Percentiles rank a stretch among this genome's conserved stretches.
phyloP scores from a whole-genome alignment of 805 yeast species.

The Lipomyces chichibuensis region DNA sequence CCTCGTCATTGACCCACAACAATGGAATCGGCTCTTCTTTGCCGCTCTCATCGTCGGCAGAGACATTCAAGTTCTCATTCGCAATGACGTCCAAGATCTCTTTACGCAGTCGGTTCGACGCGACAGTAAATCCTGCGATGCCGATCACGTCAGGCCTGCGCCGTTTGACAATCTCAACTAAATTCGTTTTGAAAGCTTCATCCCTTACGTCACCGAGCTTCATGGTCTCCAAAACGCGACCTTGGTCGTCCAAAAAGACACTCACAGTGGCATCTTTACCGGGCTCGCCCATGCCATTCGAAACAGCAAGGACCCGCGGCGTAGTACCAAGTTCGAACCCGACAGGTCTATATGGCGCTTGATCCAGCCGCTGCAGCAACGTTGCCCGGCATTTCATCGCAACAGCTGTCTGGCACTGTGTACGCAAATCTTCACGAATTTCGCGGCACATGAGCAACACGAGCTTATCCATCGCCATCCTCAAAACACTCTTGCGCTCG shows the following conservation, averaged over 20 bases:
- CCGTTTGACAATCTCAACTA: slow-evolving; percentile 61
- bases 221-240: slow-evolving; percentile 72
- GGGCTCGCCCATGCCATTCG: slow-evolving; percentile 84
- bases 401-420: slow-evolving; percentile 72
- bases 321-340: slow-evolving; percentile 77
- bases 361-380: slow-evolving; percentile 76
- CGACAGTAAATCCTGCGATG: slow-evolving; percentile 82
- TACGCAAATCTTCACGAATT: slow-evolving; percentile 79
- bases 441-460: slow-evolving; percentile 69
- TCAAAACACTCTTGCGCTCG: slow-evolving; percentile 68
- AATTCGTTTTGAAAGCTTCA: slow-evolving; percentile 65
- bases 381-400: slow-evolving; percentile 69
- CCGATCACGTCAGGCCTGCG: slow-evolving; percentile 88
- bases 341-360: slow-evolving; percentile 85
- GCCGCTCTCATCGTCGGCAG: slow-evolving; percentile 40
- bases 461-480: slow-evolving; percentile 66
- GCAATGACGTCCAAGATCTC: slow-evolving; percentile 53
- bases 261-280: slow-evolving; percentile 86
- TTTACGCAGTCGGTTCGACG: slow-evolving; percentile 56
- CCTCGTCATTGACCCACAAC: slow-evolving; percentile 88
- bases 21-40: slow-evolving; percentile 61
- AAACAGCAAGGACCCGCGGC: slow-evolving; percentile 79
- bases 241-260: slow-evolving; percentile 74
- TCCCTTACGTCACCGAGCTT: slow-evolving; percentile 76
- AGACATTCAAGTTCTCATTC: slow-evolving; percentile 52